These are phyloP conservation scores for Botryotinia calthae DNA, from an alignment of 2,329 filamentous ascomycete species.

Conservation along the genomic window DNA sequence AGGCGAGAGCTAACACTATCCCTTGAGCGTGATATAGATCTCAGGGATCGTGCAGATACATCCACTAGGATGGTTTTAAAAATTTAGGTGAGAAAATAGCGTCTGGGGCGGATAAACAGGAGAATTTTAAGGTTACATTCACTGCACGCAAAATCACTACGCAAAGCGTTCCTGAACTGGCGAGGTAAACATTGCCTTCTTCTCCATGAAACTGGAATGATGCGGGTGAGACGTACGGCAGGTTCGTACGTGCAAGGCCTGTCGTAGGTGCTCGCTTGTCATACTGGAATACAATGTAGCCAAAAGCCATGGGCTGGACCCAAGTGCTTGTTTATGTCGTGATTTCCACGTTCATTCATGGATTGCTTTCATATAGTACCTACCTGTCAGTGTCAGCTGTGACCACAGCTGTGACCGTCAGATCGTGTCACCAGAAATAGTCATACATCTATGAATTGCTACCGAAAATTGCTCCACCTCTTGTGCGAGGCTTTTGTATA, in stretches of 20 bases:
- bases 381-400: background rate
- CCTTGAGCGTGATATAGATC: background rate
- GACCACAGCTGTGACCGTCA: background rate
- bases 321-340: background rate
- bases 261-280: background rate
- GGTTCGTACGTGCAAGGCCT: background rate
- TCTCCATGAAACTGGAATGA: background rate
- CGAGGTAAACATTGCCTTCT: background rate
- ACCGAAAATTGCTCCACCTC: background rate
- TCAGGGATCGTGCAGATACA: slow-evolving; percentile 1
- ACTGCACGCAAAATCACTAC: background rate
- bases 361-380: background rate
- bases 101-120: background rate
- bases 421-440: background rate
- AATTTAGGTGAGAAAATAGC: background rate
- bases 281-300: background rate
- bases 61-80: background rate
- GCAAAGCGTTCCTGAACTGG: background rate
- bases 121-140: slow-evolving; percentile 8
- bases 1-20: background rate
- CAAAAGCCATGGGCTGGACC: background rate
- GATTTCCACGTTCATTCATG: slow-evolving; percentile 3
- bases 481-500: background rate
- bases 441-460: background rate
- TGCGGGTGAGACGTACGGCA: background rate